Conservation (phyloP, 139 green algal species). For the Tetradesmus lagerheimii region DNA sequence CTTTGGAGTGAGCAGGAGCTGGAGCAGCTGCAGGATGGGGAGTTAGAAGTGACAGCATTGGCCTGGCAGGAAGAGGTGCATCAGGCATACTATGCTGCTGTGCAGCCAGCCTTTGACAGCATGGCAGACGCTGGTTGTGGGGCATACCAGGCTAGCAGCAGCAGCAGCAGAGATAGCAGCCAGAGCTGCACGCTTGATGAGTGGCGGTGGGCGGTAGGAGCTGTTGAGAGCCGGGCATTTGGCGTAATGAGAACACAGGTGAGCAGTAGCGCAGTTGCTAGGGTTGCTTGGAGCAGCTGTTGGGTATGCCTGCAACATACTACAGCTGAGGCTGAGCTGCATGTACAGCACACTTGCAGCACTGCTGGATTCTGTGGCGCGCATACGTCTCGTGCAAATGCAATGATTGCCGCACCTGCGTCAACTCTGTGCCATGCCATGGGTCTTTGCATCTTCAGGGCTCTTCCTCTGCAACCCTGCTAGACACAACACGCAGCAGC, state of each 20-base stretch:
- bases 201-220: conserved; percentile 52
- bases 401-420: too few relatives aligned
- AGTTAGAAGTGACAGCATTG: conserved; percentile 15
- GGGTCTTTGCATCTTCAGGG: neutral
- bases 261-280: neutral
- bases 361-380: too few relatives aligned
- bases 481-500: neutral
- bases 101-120: conserved; percentile 6
- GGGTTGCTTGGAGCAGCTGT: too few relatives aligned
- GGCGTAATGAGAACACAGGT: conserved; percentile 42
- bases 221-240: conserved; percentile 61
- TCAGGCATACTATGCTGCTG: neutral
- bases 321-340: too few relatives aligned
- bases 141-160: neutral
- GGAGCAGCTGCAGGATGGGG: neutral
- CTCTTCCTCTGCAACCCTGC: neutral
- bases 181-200: conserved; percentile 22
- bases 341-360: too few relatives aligned
- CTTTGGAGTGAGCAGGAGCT: conserved; percentile 28
- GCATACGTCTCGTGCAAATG: too few relatives aligned
- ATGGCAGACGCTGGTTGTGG: neutral
- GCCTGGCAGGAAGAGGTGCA: conserved; percentile 38
- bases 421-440: too few relatives aligned
- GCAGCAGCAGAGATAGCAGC: conserved; percentile 21
- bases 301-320: neutral